Evolutionary conservation across 148 eudicot species (phyloP).

Genomic region (Pouteria glomerata): DNA sequence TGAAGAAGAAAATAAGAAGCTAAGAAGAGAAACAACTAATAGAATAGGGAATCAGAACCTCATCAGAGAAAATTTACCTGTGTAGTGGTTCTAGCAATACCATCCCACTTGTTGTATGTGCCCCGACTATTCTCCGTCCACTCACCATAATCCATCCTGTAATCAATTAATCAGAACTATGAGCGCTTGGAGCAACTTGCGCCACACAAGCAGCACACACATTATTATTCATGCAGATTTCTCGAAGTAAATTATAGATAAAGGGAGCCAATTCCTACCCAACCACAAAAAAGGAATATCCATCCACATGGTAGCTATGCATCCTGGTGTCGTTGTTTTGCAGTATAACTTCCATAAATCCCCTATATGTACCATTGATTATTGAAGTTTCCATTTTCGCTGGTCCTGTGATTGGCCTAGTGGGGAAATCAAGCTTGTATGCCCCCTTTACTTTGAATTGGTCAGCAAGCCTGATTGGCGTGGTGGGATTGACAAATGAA

Average conservation of each 20-base stretch:
- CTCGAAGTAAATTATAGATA: not conserved
- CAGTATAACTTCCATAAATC: slow-evolving; percentile 77
- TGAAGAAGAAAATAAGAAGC: no score
- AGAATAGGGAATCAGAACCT: no score
- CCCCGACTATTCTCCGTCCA: slow-evolving; percentile 93
- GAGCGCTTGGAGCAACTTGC: not conserved
- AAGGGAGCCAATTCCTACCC: slow-evolving; percentile 52
- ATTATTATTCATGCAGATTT: no score
- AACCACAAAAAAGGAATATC: slow-evolving; percentile 88
- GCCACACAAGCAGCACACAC: not conserved
- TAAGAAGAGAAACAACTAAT: no score
- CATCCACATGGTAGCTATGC: slow-evolving; percentile 81
- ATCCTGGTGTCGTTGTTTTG: slow-evolving; percentile 90
- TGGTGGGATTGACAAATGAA: slow-evolving; percentile 79
- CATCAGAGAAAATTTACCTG: slow-evolving; percentile 43
- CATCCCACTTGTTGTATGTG: slow-evolving; percentile 98
- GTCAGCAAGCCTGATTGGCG: slow-evolving; percentile 95
- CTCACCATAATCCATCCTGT: slow-evolving; percentile 93
- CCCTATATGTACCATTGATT: slow-evolving; percentile 83
- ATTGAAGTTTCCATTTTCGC: slow-evolving; percentile 63
- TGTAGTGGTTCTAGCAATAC: slow-evolving; percentile 81
- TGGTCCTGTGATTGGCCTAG: slow-evolving; percentile 58
- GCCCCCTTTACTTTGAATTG: slow-evolving; percentile 56
- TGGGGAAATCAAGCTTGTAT: slow-evolving; percentile 84
- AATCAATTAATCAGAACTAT: not conserved